Evolutionary conservation across 805 yeast genomes (phyloP), one percentile per base, ranked within the genome.

Genomic region (Nakazawaea molendinolei): DNA sequence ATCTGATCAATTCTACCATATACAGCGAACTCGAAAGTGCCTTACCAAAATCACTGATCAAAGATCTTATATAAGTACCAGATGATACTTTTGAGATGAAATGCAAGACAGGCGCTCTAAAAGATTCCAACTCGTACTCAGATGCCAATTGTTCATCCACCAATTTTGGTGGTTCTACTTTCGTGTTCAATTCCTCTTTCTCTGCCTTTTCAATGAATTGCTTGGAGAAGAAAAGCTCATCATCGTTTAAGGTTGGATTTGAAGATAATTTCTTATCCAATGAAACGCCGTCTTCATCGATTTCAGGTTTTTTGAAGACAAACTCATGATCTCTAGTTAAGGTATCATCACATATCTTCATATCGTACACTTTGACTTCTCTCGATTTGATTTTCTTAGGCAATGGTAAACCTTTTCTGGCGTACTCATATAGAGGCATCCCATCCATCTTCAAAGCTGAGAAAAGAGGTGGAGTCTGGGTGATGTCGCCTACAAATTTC

Each of bases 381-480:
- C 98, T 69, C 2, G 84, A 71, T 49, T 83, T 77, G 35, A 94
- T 86, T n/a, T 80, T 72, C 33, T 74, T 70, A 0, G 98, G 98
- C 15, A 92, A 66, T 0, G 95, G 90, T 18, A 72, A 63, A 0
- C 94, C 94, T 44, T 82, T 74, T 44, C 98, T 69, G 2, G 98
- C 98, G 55, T 92, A 92, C 49, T 90, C 95, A 53, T 94, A 87
- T 32, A 94, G 62, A 3, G 95, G 94, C 59, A 79, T 86, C 13
- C 99, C 99, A 52, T 86, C 79, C 78, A 94, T 82, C 53, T 90
- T 90, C 40, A 94, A 63, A 0, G 98, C 98, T 13, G 96, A 85
- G 56, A 76, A 92, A 10, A 92, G 80, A 0, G 99, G 98, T 9
- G 99, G 98, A 1, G 94, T 81, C 58, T 92, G 99, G 47, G 70